Evolutionary conservation across 1,284 basidiomycete genomes (phyloP), one percentile per base, ranked within the genome.

Genomic region (Apiotrichum montevideense): DNA sequence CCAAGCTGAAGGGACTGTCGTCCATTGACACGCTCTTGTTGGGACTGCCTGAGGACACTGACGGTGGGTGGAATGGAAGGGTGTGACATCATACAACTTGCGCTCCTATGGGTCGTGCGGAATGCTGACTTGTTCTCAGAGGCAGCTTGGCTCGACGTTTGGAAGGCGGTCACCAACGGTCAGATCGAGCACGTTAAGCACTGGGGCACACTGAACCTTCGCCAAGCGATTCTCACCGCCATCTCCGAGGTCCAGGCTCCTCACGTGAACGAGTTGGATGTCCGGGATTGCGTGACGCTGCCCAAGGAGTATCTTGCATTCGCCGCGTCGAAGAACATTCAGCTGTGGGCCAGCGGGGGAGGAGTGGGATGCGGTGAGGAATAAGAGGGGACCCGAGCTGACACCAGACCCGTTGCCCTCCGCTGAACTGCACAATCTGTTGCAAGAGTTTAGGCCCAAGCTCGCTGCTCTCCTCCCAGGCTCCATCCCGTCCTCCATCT

Each of bases 291-390:
- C 59, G 70, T 73, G 60, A 67, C 66, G 51, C 51, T 77, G 35
- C 72, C 74, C 1, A 58, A 65, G 32, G 72, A 73, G 13, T 71
- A 71, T 50, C 63, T 67, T 10, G 54, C 48, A 3, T 77, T 66
- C 48, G 75, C 75, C 0, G 66, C 56, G 49, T 59, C 63, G 39
- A 58, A 65, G 13, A 67, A 65, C 7, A 67, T 77, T 6, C 63
- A 72, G 48, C 58, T 77, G 1, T 77, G 75, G 75, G 74, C 75
- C 3, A 72, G 74, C 8, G 73, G 73, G 1, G 70, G 71, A 4
- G 71, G 73, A 5, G 69, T 71, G 49, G 72, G 75, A 1, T 67
- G 68, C 43, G 71, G 74, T 74, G 50, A 57, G 71, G 41, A 42
- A 9, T 14, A 42, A 42, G 13, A 29, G 29, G 29, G 29, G 37